These are phyloP conservation scores for Paraglomus occultum DNA, from an alignment of 192 early-diverging fungal genomes.

Conservation along the genomic window DNA sequence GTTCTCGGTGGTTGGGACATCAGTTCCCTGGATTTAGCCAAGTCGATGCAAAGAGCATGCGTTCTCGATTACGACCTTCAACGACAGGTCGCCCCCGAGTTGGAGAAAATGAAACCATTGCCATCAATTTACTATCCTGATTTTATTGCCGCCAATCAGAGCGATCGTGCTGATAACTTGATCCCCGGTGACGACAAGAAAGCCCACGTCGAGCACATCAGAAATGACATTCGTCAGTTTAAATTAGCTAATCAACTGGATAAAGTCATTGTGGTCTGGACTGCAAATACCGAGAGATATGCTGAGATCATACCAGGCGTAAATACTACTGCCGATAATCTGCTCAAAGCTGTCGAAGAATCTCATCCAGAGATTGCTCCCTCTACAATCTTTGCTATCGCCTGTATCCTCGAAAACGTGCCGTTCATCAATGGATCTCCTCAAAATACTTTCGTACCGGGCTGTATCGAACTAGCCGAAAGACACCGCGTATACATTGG, in stretches of 20 bases:
- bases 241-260: conserved; percentile 86
- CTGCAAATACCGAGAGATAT: conserved; percentile 98
- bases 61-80: conserved; percentile 97
- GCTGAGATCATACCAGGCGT: conserved; percentile 83
- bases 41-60: conserved; percentile 92
- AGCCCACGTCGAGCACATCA: conserved; percentile 90
- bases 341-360: conserved; percentile 74
- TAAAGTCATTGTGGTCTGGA: conserved; percentile 96
- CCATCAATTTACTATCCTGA: conserved; percentile 99
- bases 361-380: conserved; percentile 93
- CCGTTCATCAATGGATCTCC: conserved; percentile 99
- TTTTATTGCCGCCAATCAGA: conserved; percentile 99
- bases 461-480: conserved; percentile 86
- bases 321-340: conserved; percentile 95
- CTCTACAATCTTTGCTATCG: conserved; percentile 95
- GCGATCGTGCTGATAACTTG: conserved; percentile 93
- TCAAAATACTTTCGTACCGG: conserved; percentile 99
- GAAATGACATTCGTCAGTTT: conserved; percentile 95
- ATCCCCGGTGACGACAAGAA: conserved; percentile 81
- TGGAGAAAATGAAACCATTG: conserved; percentile 80
- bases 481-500: conserved; percentile 89
- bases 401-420: conserved; percentile 91
- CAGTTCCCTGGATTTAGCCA: conserved; percentile 77
- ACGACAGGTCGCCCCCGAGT: conserved; percentile 82
- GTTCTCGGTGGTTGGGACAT: conserved; percentile 99